Conservation (phyloP, 805 yeast species). For the Dipodascus geniculatus region DNA sequence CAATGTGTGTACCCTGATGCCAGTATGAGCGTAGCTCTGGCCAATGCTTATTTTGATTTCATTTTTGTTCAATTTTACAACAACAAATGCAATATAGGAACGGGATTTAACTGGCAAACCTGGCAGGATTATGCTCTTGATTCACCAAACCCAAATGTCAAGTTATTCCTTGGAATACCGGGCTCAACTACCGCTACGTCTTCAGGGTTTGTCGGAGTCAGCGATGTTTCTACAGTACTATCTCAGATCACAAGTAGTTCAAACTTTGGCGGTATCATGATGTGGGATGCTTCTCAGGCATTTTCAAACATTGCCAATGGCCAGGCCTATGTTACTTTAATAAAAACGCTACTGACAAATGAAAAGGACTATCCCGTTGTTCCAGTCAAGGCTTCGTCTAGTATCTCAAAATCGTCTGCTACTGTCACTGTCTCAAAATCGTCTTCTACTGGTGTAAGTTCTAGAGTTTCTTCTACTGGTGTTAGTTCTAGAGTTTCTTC, state of each 20-base stretch:
- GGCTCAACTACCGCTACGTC: constrained; percentile 43
- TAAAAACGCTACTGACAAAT: constrained; percentile 1
- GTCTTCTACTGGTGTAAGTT: constrained; percentile 13
- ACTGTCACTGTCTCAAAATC: constrained; percentile 14
- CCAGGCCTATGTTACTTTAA: constrained; percentile 10
- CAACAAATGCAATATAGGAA: constrained; percentile 52
- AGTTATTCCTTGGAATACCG: constrained; percentile 67
- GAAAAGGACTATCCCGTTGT: constrained; percentile 9
- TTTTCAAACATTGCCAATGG: constrained; percentile 39
- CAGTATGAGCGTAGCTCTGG: constrained; percentile 50
- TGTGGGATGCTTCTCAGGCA: constrained; percentile 75
- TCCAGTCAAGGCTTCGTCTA: constrained; percentile 7
- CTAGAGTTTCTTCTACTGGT: background rate
- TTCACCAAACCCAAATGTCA: constrained; percentile 59
- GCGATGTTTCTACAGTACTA: constrained; percentile 19
- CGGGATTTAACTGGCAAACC: constrained; percentile 53
- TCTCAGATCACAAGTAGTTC: constrained; percentile 22
- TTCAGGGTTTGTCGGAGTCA: constrained; percentile 36
- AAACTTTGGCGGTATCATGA: constrained; percentile 58
- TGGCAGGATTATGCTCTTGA: constrained; percentile 57
- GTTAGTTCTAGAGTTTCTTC: background rate
- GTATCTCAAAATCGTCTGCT: constrained; percentile 6
- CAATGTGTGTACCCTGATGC: constrained; percentile 86
- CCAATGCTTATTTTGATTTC: constrained; percentile 60
- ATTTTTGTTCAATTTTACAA: constrained; percentile 85